Conservation (phyloP, 2,329 filamentous ascomycete genomes). For the Rutstroemia sp. region DNA sequence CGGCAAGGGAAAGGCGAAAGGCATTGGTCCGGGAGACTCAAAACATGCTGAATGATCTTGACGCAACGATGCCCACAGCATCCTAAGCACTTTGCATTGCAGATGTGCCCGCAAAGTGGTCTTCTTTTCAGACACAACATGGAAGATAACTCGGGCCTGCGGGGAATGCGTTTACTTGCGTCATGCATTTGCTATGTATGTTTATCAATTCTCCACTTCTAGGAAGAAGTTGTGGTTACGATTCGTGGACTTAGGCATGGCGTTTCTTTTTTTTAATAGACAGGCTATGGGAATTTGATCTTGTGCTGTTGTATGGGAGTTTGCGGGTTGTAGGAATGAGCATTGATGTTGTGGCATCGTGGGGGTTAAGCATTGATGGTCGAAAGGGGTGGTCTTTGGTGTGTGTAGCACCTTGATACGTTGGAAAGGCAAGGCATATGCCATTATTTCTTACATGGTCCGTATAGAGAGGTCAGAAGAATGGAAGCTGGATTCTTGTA, state of each 20-base stretch:
- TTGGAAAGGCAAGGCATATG: not conserved
- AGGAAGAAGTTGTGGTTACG: not conserved
- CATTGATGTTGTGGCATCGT: not conserved
- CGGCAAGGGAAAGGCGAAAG: slow-evolving; percentile 59
- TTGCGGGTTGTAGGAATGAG: not conserved
- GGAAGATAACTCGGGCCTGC: not conserved
- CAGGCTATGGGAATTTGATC: not conserved
- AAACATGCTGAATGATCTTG: slow-evolving; percentile 55
- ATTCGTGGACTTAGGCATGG: slow-evolving; percentile 12
- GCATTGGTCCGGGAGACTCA: slow-evolving; percentile 68
- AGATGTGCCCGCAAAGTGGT: no score
- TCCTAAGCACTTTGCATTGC: not conserved
- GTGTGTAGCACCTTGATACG: not conserved
- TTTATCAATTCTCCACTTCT: not conserved
- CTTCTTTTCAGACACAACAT: not conserved
- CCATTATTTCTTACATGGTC: no score
- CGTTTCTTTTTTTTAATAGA: slow-evolving; percentile 9
- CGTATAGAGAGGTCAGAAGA: no score
- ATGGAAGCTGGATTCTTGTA: no score
- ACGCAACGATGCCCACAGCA: slow-evolving; percentile 31
- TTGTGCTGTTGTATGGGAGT: not conserved
- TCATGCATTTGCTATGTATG: slow-evolving; percentile 2
- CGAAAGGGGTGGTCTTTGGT: not conserved
- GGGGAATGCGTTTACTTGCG: not conserved
- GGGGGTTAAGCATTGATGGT: not conserved